These are phyloP conservation scores for Lichtheimia ramosa DNA, from an alignment of 371 early-diverging fungal species.

Conservation along the genomic window DNA sequence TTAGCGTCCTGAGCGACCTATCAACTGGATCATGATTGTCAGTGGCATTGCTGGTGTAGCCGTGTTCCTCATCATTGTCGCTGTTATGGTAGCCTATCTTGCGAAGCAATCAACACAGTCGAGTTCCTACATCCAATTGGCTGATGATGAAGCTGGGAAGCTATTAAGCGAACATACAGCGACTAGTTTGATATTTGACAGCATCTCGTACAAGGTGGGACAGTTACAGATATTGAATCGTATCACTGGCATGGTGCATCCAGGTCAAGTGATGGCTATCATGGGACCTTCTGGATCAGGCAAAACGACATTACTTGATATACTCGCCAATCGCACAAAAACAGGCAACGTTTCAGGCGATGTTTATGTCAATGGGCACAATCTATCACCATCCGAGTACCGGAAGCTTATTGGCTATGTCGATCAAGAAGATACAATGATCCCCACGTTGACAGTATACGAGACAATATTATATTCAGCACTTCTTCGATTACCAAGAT, in stretches of 20 bases:
- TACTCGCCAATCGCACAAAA: constrained; percentile 70
- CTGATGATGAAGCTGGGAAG: constrained; percentile 64
- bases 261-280: constrained; percentile 85
- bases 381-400: constrained; percentile 51
- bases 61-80: constrained; percentile 53
- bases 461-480: constrained; percentile 86
- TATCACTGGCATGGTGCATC: constrained; percentile 69
- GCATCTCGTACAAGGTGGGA: constrained; percentile 64
- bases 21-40: constrained; percentile 60
- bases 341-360: constrained; percentile 63
- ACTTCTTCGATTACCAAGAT: constrained; percentile 70
- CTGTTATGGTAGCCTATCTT: constrained; percentile 38
- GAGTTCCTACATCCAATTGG: constrained; percentile 38
- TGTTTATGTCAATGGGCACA: constrained; percentile 67
- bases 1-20: constrained; percentile 54
- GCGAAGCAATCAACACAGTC: constrained; percentile 34
- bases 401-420: constrained; percentile 77
- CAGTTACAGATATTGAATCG: constrained; percentile 56
- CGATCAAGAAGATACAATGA: constrained; percentile 85
- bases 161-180: constrained; percentile 75
- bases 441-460: constrained; percentile 79
- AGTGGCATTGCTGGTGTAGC: constrained; percentile 61
- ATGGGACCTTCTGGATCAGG: constrained; percentile 82
- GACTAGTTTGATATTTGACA: constrained; percentile 66
- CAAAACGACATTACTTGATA: constrained; percentile 72